Conservation (phyloP, 2,329 filamentous ascomycete genomes). For the Cladosporium sp. region DNA sequence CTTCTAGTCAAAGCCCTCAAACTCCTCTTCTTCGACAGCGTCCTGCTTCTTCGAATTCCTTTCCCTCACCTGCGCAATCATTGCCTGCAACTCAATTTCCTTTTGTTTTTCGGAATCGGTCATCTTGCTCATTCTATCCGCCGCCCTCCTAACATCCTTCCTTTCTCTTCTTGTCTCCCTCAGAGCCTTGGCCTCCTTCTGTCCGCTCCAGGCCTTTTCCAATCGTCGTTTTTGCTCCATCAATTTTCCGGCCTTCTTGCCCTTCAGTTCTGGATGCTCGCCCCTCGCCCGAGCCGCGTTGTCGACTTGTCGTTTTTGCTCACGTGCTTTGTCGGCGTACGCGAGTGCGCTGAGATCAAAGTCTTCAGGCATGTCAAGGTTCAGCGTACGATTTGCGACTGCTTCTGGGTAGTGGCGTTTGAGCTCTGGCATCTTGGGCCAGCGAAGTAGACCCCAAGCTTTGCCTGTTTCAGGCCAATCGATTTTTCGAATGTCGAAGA, state of each 20-base stretch:
- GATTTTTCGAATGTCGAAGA: slow-evolving; percentile 77
- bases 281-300: slow-evolving; percentile 26
- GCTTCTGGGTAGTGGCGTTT: slow-evolving; percentile 39
- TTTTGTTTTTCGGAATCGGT: slow-evolving; percentile 19
- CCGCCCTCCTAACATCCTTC: slow-evolving; percentile 14
- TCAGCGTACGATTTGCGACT: slow-evolving; percentile 38
- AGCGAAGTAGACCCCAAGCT: slow-evolving; percentile 79
- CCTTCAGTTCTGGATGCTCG: slow-evolving; percentile 20
- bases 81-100: slow-evolving; percentile 16
- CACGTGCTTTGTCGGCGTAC: slow-evolving; percentile 44
- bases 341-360: slow-evolving; percentile 37
- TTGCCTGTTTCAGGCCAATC: slow-evolving; percentile 79
- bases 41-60: slow-evolving; percentile 14
- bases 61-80: slow-evolving; percentile 13
- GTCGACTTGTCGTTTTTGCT: slow-evolving; percentile 39
- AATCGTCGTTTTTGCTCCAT: slow-evolving; percentile 27
- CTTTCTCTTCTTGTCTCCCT: slow-evolving; percentile 13
- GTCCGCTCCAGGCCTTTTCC: slow-evolving; percentile 33
- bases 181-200: slow-evolving; percentile 17
- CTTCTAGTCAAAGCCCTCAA: slow-evolving; percentile 13
- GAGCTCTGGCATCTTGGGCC: slow-evolving; percentile 90
- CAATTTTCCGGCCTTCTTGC: slow-evolving; percentile 28
- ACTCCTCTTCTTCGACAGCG: slow-evolving; percentile 8
- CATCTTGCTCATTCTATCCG: slow-evolving; percentile 16
- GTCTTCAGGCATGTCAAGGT: slow-evolving; percentile 30